Conservation (phyloP, 2,329 filamentous ascomycete species). For the Metarhizium humberi region DNA sequence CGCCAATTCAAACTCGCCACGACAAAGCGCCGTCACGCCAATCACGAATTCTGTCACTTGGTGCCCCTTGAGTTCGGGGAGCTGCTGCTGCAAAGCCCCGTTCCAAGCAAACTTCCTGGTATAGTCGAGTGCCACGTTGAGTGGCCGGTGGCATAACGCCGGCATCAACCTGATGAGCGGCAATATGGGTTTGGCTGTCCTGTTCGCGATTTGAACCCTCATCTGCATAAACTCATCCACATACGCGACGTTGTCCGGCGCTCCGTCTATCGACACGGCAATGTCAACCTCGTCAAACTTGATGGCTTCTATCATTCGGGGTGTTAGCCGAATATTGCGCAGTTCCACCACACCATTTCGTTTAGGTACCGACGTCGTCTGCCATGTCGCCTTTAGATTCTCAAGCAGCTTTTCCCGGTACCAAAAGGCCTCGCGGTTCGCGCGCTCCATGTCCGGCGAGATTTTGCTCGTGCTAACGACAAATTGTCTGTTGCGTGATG, state of each 20-base stretch:
- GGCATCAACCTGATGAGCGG: conserved; percentile 71
- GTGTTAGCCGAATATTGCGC: conserved; percentile 61
- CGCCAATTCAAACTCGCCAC: conserved; percentile 73
- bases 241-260: conserved; percentile 17
- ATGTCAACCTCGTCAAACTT: conserved; percentile 70
- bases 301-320: conserved; percentile 75
- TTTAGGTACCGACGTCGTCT: conserved; percentile 37
- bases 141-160: conserved; percentile 61
- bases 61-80: conserved; percentile 54
- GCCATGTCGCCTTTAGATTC: conserved; percentile 63
- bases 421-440: conserved; percentile 80
- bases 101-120: conserved; percentile 79
- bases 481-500: conserved; percentile 80
- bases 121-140: conserved; percentile 67
- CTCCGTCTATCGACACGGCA: conserved; percentile 32
- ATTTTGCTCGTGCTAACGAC: conserved; percentile 76
- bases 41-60: conserved; percentile 52
- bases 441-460: conserved; percentile 68
- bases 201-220: conserved; percentile 64
- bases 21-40: conserved; percentile 65
- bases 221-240: conserved; percentile 56
- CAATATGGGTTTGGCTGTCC: conserved; percentile 55
- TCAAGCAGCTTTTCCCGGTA: conserved; percentile 75
- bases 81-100: conserved; percentile 66
- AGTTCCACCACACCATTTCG: conserved; percentile 65